Conservation (phyloP, 768 basidiomycete species). For the Obba rivulosa region DNA sequence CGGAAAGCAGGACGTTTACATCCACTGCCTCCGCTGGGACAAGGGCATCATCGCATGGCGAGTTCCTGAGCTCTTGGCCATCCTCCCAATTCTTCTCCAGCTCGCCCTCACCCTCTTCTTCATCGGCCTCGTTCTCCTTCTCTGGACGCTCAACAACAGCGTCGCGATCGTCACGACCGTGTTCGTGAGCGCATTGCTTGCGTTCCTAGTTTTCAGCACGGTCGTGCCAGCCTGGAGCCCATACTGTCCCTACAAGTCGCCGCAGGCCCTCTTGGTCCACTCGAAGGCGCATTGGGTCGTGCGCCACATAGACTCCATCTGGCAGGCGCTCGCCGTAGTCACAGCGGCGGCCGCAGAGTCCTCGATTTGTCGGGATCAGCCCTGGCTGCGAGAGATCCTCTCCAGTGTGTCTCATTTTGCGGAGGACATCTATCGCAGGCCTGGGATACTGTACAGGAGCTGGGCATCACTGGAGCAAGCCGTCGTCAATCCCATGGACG, state of each 20-base stretch:
- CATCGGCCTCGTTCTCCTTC: conserved; percentile 14
- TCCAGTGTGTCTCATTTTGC: too few relatives aligned
- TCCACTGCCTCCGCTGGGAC: conserved; percentile 13
- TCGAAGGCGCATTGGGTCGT: too few relatives aligned
- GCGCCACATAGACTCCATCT: too few relatives aligned
- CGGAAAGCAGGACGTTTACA: conserved; percentile 1
- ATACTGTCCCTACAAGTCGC: conserved; percentile 5
- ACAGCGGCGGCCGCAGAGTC: too few relatives aligned
- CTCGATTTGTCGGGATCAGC: too few relatives aligned
- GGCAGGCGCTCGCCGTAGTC: too few relatives aligned
- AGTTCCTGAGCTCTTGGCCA: conserved; percentile 17
- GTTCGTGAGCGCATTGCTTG: background rate
- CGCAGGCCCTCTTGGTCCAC: background rate
- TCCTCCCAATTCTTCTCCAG: conserved; percentile 9
- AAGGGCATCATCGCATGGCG: conserved; percentile 16
- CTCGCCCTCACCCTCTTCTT: conserved; percentile 13
- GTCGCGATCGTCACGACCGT: conserved; percentile 8
- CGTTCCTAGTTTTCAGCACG: conserved; percentile 6
- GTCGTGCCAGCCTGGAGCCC: conserved; percentile 1
- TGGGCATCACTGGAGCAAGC: too few relatives aligned
- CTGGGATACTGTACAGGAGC: too few relatives aligned
- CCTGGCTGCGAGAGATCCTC: too few relatives aligned
- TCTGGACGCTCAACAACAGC: conserved; percentile 9
- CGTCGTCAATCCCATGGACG: too few relatives aligned
- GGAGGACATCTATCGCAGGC: too few relatives aligned